Evolutionary conservation across 139 green algal genomes (phyloP), one percentile per base, ranked within the genome.

Genomic region (Mychonastes homosphaera): DNA sequence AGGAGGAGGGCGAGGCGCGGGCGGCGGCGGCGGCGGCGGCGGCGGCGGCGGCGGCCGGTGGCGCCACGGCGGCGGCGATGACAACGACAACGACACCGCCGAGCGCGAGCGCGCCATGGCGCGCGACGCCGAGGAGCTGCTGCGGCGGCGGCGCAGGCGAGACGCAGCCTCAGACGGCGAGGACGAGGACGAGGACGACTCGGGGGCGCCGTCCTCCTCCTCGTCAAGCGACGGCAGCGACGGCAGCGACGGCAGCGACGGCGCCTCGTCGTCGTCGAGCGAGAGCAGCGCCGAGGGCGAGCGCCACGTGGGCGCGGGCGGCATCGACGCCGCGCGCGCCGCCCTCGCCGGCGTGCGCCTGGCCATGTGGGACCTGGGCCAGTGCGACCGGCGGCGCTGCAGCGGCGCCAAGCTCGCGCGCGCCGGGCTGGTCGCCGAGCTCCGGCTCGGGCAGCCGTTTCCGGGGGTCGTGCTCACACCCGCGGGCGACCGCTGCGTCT

Each of bases 291-390:
- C 10, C 23, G 41, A n/a, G n/a, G n/a, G n/a, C n/a, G 6, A n/a
- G 41, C 40, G 4, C 40, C 47, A 48, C n/a, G 8, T 26, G 43
- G 9, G n/a, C 8, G 15, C 27, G 3, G 48, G 27, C 3, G 49
- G 49, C 16, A n/a, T 9, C n/a, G 18, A 26, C 55, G 41, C 29
- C 40, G 40, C 44, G 23, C 23, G 8, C 44, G 47, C 26, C 47
- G 26, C 8, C 5, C 12, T 4, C 23, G 23, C 21, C 28, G 32
- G 29, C 24, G 54, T 62, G 18, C 53, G 79, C 39, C 46, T 91
- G 32, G 84, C 83, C 0, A 91, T 94, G 86, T 94, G 86, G 87
- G 87, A 96, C 64, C 69, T 96, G 49, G 83, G 84, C 1, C 88
- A 96, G 55, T 96, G 88, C 56, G 87, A 96, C 63, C 72, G 75